A percentile compares a stretch with the other conserved stretches of the same genome.
Evolutionary conservation across 2,329 filamentous ascomycete species (phyloP).

Genomic region (Colletotrichum tropicale): DNA sequence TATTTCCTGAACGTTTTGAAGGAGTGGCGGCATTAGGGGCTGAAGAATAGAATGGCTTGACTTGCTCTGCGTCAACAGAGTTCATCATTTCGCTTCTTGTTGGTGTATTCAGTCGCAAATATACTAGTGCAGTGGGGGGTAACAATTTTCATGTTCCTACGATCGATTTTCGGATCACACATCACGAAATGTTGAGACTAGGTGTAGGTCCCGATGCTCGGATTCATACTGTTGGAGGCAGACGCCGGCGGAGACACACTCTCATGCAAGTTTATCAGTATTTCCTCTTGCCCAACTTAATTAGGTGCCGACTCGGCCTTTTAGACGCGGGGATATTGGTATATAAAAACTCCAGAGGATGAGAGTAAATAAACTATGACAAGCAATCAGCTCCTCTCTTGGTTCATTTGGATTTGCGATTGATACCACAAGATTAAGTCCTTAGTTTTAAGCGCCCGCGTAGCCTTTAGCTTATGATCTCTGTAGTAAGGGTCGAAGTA

Average conservation of each 20-base stretch:
- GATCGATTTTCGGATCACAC: not conserved
- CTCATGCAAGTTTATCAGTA: not conserved
- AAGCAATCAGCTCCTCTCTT: not conserved
- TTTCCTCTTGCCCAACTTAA: not conserved
- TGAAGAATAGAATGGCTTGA: not conserved
- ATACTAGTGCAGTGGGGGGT: not conserved
- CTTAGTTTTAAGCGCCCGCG: not conserved
- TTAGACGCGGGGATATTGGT: fast-evolving
- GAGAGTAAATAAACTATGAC: not conserved
- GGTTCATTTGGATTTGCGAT: not conserved
- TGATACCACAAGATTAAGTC: not conserved
- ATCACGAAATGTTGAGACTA: not conserved
- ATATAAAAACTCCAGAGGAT: not conserved
- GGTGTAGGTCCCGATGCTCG: not conserved
- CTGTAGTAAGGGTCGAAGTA: not conserved
- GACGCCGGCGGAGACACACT: not conserved
- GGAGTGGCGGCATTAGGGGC: not conserved
- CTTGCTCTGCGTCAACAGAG: not conserved
- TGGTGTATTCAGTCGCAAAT: not conserved
- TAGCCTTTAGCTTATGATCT: not conserved
- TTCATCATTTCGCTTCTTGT: fast-evolving
- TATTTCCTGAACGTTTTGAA: not conserved
- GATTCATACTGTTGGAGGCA: not conserved
- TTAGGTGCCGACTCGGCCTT: not conserved
- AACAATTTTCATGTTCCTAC: not conserved